Evolutionary conservation across 2,329 filamentous ascomycete genomes (phyloP).

Genomic region (Eutypella sp.): DNA sequence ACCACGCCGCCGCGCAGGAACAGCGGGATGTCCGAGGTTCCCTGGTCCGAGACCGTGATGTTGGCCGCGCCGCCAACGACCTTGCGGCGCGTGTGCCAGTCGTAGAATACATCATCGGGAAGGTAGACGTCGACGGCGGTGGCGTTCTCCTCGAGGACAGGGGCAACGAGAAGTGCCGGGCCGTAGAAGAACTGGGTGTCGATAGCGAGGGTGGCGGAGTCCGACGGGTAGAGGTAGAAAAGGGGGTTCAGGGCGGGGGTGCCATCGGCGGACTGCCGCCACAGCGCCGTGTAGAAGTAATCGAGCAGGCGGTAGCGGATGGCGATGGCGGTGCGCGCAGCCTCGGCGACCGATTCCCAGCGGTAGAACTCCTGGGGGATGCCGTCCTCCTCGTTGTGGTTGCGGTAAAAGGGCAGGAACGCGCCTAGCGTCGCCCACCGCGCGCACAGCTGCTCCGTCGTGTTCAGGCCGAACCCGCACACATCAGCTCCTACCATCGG

Average conservation of each 20-base stretch:
- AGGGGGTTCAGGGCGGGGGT: constrained; percentile 62
- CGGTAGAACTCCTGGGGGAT: constrained; percentile 69
- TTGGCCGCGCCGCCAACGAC: constrained; percentile 36
- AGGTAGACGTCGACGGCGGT: constrained; percentile 42
- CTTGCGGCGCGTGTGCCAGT: constrained; percentile 44
- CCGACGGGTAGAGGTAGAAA: constrained; percentile 62
- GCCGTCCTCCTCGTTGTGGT: constrained; percentile 55
- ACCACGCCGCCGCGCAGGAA: constrained; percentile 62
- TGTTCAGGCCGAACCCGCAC: constrained; percentile 68
- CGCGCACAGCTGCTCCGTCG: constrained; percentile 64
- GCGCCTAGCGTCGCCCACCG: constrained; percentile 72
- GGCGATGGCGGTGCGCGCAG: constrained; percentile 61
- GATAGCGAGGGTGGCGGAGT: constrained; percentile 33
- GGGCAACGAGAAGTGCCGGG: constrained; percentile 37
- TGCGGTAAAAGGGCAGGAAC: constrained; percentile 71
- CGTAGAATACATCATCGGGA: constrained; percentile 44
- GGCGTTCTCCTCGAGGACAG: constrained; percentile 38
- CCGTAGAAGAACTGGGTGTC: constrained; percentile 46
- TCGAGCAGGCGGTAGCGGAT: constrained; percentile 67
- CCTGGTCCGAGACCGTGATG: constrained; percentile 35
- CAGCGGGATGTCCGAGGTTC: constrained; percentile 54
- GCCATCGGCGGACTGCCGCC: constrained; percentile 56
- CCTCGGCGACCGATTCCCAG: constrained; percentile 55
- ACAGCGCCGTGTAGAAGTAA: constrained; percentile 68
- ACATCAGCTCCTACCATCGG: constrained; percentile 69